Conservation (phyloP, 352 stramenopile species). For the Phytophthora macrochlamydospora region DNA sequence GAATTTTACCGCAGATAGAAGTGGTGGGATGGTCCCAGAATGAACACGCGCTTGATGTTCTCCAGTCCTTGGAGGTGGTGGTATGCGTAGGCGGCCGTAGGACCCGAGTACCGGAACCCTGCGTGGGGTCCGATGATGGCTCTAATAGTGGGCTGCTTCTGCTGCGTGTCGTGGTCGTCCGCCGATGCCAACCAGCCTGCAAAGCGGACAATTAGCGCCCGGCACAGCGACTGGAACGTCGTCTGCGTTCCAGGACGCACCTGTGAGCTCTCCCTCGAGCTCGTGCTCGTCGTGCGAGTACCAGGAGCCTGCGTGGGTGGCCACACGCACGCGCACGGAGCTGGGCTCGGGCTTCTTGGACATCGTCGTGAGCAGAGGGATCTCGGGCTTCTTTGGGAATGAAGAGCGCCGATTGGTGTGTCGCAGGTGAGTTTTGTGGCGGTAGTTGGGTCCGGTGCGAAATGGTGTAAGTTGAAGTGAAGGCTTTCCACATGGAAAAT, state of each 20-base stretch:
- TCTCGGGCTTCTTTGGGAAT: not conserved
- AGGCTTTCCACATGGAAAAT: no score
- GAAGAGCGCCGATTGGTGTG: not conserved
- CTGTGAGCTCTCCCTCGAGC: constrained; percentile 65
- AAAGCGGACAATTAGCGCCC: constrained; percentile 7
- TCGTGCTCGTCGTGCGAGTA: constrained; percentile 72
- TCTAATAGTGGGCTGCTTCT: constrained; percentile 48
- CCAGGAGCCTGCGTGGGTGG: constrained; percentile 84
- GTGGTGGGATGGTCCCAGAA: constrained; percentile 96
- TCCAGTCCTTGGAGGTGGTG: constrained; percentile 81
- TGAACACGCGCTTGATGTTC: constrained; percentile 84
- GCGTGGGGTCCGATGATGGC: constrained; percentile 90
- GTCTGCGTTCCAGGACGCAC: constrained; percentile 25
- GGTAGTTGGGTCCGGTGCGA: not conserved
- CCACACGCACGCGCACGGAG: constrained; percentile 56
- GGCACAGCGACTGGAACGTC: constrained; percentile 6
- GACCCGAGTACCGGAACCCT: constrained; percentile 89
- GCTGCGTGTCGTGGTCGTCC: constrained; percentile 39
- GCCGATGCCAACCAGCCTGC: constrained; percentile 63
- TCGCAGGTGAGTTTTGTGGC: not conserved
- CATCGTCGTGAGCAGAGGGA: constrained; percentile 9
- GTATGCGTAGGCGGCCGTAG: constrained; percentile 95
- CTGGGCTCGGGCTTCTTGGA: constrained; percentile 45
- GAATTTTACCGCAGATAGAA: constrained; percentile 90
- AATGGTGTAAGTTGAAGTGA: not conserved